Evolutionary conservation across 352 stramenopile species (phyloP).

Genomic region (Discostella stelligera): DNA sequence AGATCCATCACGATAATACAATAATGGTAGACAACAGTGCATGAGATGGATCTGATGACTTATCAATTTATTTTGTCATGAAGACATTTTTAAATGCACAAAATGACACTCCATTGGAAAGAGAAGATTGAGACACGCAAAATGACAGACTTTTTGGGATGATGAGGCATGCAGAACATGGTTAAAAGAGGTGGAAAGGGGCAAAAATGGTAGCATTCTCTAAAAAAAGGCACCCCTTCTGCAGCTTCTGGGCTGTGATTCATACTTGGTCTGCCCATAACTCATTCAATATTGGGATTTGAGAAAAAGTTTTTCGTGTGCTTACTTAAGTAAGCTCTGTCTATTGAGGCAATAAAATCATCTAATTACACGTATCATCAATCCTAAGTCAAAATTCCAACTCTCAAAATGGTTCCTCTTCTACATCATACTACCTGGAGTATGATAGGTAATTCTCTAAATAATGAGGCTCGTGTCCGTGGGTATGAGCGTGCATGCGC

Average conservation of each 20-base stretch:
- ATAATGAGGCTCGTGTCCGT: too few relatives aligned
- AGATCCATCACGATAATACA: too few relatives aligned
- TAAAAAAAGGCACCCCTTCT: slow-evolving; percentile 1
- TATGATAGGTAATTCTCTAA: too few relatives aligned
- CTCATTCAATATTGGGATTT: neutral
- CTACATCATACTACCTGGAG: too few relatives aligned
- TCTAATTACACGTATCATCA: neutral
- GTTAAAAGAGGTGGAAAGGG: neutral
- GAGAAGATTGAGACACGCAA: neutral
- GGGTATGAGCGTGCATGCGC: too few relatives aligned
- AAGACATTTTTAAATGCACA: too few relatives aligned
- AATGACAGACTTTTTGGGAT: slow-evolving; percentile 6
- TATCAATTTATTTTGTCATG: too few relatives aligned
- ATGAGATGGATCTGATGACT: too few relatives aligned
- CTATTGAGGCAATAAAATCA: slow-evolving; percentile 7
- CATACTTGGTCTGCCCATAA: slow-evolving; percentile 7
- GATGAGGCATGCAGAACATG: neutral
- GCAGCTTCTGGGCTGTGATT: neutral
- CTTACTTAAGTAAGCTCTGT: neutral
- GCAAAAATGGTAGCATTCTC: neutral
- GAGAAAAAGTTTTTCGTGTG: neutral
- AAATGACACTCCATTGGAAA: slow-evolving; percentile 5
- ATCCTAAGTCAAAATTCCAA: neutral
- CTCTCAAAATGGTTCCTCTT: slow-evolving; percentile 2
- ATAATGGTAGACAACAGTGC: too few relatives aligned